Evolutionary conservation across 345 rosid genomes (phyloP), one percentile per base, ranked within the genome.

Genomic region (Bretschneidera sinensis): DNA sequence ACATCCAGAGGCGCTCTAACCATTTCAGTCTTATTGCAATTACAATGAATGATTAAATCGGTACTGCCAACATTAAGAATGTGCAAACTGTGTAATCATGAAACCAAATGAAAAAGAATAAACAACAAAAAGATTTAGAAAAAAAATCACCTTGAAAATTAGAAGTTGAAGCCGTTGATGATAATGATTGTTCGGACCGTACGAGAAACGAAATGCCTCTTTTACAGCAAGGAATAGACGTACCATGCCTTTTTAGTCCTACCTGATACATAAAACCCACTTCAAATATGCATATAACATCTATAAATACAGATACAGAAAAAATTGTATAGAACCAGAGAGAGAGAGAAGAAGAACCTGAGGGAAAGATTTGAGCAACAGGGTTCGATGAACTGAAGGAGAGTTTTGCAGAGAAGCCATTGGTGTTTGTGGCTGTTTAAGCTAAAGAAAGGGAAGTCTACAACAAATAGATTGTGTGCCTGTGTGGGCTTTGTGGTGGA

Each of bases 401-500:
- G 74, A 71, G 57, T 76, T 79, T 60, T 76, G 89, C 73, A 91
- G 78, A 51, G 96, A 83, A 78, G 80, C 92, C 98, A 92, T 86
- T 64, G 75, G 45, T 39, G 45, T 39, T 13, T 11, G 4, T 11
- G 16, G 15, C 45, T 39, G 2, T 5, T 39, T 5, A 48, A 25
- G 10, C 5, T 25, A 33, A 55, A 25, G 6, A 6, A 21, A 35
- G 24, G 11, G 45, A 1, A 17, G 47, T 16, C 13, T 21, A 13
- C 0, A 3, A n/a, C n/a, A n/a, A n/a, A n/a, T 10, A 39, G 11
- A 39, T 31, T 4, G 35, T 31, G 35, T 31, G 9, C 9, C 6
- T 13, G 15, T 39, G 10, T 39, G n/a, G n/a, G n/a, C n/a, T n/a
- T n/a, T n/a, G n/a, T n/a, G n/a, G n/a, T n/a, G n/a, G n/a, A n/a